These are phyloP conservation scores for Pelagomonas calceolata DNA, from an alignment of 108 stramenopile genomes.

Conservation along the genomic window DNA sequence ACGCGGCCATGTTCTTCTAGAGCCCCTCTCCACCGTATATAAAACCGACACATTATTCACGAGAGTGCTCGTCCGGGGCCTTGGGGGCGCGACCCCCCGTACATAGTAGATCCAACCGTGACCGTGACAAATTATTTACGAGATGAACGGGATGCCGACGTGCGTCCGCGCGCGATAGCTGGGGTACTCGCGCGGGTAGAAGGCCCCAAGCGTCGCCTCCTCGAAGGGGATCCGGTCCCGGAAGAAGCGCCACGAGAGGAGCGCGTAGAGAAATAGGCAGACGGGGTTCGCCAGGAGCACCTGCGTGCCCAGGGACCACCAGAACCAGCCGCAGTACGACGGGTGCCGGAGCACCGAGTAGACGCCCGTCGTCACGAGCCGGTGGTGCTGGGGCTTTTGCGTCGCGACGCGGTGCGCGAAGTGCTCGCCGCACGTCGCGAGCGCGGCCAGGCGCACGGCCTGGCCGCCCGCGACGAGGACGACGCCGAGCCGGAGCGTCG, in stretches of 20 bases:
- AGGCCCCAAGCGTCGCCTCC: constrained; percentile 57
- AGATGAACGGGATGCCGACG: constrained; percentile 78
- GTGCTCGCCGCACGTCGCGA: constrained; percentile 77
- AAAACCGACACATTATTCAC: no score
- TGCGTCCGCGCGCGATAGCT: constrained; percentile 50
- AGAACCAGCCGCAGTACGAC: constrained; percentile 88
- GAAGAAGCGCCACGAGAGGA: constrained; percentile 75
- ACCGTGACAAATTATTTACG: no score
- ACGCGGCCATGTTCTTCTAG: constrained; percentile 1
- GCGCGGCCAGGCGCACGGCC: constrained; percentile 66
- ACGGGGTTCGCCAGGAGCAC: constrained; percentile 67
- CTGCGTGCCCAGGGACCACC: constrained; percentile 83
- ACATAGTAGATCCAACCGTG: no score
- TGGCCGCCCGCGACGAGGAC: constrained; percentile 58
- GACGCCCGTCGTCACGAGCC: constrained; percentile 74
- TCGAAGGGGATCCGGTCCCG: constrained; percentile 73
- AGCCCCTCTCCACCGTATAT: no score
- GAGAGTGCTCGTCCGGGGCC: no score
- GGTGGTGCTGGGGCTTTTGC: constrained; percentile 64
- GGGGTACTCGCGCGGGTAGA: constrained; percentile 66
- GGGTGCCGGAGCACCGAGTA: constrained; percentile 84
- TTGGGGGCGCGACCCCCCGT: no score
- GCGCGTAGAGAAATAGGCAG: constrained; percentile 47
- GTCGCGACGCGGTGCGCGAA: constrained; percentile 89
- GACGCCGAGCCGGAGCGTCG: constrained; percentile 33